Evolutionary conservation across 2,329 filamentous ascomycete species (phyloP).

Genomic region (Zymoseptoria ardabiliae): DNA sequence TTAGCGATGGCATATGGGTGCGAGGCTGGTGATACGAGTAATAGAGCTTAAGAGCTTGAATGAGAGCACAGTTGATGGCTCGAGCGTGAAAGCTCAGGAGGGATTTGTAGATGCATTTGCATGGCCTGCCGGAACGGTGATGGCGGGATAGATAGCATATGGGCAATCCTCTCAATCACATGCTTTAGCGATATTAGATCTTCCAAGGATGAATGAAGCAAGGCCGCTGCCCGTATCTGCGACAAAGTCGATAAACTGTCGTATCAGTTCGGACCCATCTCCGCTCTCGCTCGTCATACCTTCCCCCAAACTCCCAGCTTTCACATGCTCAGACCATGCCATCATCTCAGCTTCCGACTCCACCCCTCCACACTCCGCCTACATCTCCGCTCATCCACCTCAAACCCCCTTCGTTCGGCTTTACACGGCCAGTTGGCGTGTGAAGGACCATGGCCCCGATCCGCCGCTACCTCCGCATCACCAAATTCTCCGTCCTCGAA

Average conservation of each 20-base stretch:
- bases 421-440: too few species aligned
- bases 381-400: too few species aligned
- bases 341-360: too few species aligned
- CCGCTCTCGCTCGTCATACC: background rate
- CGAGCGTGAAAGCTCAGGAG: background rate
- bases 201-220: too few species aligned
- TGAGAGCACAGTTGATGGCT: background rate
- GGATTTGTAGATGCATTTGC: background rate
- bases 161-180: background rate
- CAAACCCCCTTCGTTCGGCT: too few species aligned
- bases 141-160: background rate
- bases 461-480: slow-evolving; percentile 82
- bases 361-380: too few species aligned
- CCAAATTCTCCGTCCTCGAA: slow-evolving; percentile 90
- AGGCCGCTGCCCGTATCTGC: too few species aligned
- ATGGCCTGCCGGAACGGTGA: background rate
- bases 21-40: background rate
- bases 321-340: background rate
- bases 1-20: background rate
- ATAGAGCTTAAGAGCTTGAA: background rate
- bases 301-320: background rate
- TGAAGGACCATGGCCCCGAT: slow-evolving; percentile 96
- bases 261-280: too few species aligned
- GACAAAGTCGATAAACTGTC: too few species aligned
- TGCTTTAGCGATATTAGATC: background rate